Conservation (phyloP, 176 grass and related monocot species). For the Oryza longistaminata region DNA sequence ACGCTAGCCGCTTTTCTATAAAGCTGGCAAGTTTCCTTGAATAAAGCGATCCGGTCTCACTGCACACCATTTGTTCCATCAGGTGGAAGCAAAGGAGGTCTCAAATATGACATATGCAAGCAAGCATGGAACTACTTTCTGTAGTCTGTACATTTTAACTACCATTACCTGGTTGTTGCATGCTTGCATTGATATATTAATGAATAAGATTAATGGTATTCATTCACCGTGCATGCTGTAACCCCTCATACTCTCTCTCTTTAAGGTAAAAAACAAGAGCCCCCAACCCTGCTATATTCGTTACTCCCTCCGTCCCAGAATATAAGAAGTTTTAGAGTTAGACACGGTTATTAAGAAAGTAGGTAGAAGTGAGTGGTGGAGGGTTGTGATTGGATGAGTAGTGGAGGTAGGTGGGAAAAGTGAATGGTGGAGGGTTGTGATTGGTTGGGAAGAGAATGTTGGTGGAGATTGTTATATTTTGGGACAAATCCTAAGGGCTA, state of each 20-base stretch:
- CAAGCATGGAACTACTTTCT: background rate
- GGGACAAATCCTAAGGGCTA: too few species aligned
- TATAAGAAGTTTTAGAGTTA: too few species aligned
- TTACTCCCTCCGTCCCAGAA: background rate
- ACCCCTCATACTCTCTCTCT: background rate
- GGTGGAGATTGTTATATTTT: too few species aligned
- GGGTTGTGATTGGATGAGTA: too few species aligned
- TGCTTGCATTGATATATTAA: slow-evolving; percentile 1
- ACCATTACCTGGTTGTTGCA: background rate
- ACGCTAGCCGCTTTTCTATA: slow-evolving; percentile 89
- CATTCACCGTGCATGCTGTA: slow-evolving; percentile 4
- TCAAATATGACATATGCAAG: slow-evolving; percentile 4
- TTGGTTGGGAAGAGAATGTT: too few species aligned
- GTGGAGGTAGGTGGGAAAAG: too few species aligned
- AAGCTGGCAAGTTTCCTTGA: slow-evolving; percentile 93
- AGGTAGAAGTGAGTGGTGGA: too few species aligned
- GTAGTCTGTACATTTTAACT: background rate
- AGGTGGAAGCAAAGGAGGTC: slow-evolving; percentile 13
- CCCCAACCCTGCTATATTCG: background rate
- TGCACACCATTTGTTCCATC: slow-evolving; percentile 48
- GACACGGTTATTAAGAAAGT: too few species aligned
- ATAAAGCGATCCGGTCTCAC: slow-evolving; percentile 78
- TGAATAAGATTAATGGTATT: background rate
- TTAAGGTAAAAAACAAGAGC: slow-evolving; percentile 3
- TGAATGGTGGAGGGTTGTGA: too few species aligned